A percentile compares a stretch with the other conserved stretches of the same genome.
These are phyloP conservation scores for Kwoniella sp. DNA, from an alignment of 768 basidiomycete genomes.

Conservation along the genomic window DNA sequence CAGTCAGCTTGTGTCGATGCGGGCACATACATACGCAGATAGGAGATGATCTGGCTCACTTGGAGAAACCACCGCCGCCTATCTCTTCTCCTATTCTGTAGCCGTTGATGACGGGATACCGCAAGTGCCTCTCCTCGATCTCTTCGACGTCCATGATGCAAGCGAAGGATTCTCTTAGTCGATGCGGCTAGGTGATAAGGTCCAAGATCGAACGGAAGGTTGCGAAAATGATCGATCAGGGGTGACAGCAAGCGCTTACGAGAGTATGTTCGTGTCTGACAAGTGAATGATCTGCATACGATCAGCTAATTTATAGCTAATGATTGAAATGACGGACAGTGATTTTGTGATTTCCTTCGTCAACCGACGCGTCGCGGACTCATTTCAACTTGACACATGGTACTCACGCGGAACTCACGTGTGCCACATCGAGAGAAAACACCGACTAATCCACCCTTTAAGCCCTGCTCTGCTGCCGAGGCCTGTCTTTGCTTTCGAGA, in stretches of 20 bases:
- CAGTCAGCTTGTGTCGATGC: neutral
- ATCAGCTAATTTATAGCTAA: too few relatives aligned
- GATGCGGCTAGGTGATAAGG: too few relatives aligned
- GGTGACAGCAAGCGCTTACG: too few relatives aligned
- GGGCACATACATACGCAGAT: neutral
- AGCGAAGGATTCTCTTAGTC: too few relatives aligned
- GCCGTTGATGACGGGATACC: conserved; percentile 58
- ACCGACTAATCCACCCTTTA: neutral
- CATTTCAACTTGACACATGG: neutral
- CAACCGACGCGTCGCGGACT: neutral
- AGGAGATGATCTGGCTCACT: conserved; percentile 59
- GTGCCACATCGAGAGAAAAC: neutral
- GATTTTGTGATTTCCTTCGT: neutral
- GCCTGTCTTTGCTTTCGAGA: too few relatives aligned
- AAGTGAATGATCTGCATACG: too few relatives aligned
- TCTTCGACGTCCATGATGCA: conserved; percentile 29
- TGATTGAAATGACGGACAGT: too few relatives aligned
- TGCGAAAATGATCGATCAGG: too few relatives aligned
- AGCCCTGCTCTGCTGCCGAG: too few relatives aligned
- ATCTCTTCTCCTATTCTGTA: conserved; percentile 73
- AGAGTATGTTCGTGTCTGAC: too few relatives aligned
- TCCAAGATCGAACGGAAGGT: too few relatives aligned
- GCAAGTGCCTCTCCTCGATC: neutral
- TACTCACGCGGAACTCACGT: neutral
- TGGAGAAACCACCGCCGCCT: conserved; percentile 85